Evolutionary conservation across 164 flowering plant species (phyloP).

Genomic region (Warburgia ugandensis): DNA sequence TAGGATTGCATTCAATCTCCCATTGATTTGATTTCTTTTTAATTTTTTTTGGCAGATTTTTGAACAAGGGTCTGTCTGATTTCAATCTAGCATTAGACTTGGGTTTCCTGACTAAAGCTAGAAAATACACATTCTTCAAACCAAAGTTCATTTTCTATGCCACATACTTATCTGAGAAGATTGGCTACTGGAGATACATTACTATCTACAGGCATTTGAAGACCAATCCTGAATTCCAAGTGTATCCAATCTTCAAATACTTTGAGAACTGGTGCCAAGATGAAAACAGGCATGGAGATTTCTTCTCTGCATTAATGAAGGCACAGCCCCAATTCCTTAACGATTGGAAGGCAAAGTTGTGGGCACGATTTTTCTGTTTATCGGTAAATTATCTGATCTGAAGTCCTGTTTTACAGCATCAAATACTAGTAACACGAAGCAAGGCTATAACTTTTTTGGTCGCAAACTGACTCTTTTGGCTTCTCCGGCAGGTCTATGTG

Average conservation of each 20-base stretch:
- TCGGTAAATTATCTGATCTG: conserved; percentile 48
- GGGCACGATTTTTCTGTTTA: conserved; percentile 94
- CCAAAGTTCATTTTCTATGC: conserved; percentile 98
- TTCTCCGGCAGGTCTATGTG: conserved; percentile 70
- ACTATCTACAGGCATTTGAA: conserved; percentile 93
- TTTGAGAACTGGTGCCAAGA: conserved; percentile 99
- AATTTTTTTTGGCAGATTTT: conserved; percentile 44
- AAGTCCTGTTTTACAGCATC: neutral
- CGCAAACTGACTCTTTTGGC: neutral
- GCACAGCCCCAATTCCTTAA: conserved; percentile 98
- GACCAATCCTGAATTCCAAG: conserved; percentile 80
- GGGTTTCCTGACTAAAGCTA: conserved; percentile 96
- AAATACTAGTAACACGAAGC: neutral
- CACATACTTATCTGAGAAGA: conserved; percentile 92
- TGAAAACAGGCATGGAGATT: conserved; percentile 98
- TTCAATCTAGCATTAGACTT: conserved; percentile 92
- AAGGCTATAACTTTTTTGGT: neutral
- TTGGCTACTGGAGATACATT: conserved; percentile 98
- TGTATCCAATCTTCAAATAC: conserved; percentile 95
- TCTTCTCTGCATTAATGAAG: conserved; percentile 95
- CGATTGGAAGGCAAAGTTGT: conserved; percentile 95
- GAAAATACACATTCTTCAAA: conserved; percentile 98
- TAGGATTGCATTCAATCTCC: neutral
- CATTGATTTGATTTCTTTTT: neutral
- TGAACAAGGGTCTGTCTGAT: conserved; percentile 98